A percentile compares a stretch with the other conserved stretches of the same genome.
phyloP scores from a whole-genome alignment of 768 basidiomycete genomes.

The Pulveroboletus sp. region DNA sequence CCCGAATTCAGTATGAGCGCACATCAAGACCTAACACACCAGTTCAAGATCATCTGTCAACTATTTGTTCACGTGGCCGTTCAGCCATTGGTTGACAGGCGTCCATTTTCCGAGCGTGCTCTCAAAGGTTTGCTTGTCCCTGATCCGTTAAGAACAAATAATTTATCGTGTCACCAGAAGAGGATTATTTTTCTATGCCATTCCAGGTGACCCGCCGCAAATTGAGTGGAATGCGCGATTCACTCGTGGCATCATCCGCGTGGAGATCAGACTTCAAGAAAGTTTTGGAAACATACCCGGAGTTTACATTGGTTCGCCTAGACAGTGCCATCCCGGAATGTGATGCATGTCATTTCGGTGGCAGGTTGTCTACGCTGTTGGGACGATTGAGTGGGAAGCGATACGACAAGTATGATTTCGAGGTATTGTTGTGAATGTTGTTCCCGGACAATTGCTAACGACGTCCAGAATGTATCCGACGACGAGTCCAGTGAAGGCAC shows the following conservation, averaged over 20 bases:
- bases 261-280: constrained; percentile 73
- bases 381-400: constrained; percentile 61
- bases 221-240: constrained; percentile 64
- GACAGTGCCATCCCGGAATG: constrained; percentile 61
- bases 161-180: constrained; percentile 33
- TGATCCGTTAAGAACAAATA: not conserved
- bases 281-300: constrained; percentile 61
- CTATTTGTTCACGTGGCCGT: constrained; percentile 82
- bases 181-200: constrained; percentile 74
- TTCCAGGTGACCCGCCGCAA: constrained; percentile 64
- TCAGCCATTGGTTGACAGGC: constrained; percentile 46
- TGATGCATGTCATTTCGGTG: constrained; percentile 79
- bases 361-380: constrained; percentile 58
- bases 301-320: constrained; percentile 50
- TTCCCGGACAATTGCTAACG: constrained; percentile 1
- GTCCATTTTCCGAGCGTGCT: constrained; percentile 52
- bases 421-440: constrained; percentile 36
- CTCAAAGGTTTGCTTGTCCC: constrained; percentile 38
- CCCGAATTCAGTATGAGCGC: constrained; percentile 76
- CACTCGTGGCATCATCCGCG: constrained; percentile 77
- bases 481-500: constrained; percentile 26
- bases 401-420: constrained; percentile 72
- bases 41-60: constrained; percentile 87
- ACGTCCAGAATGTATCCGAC: constrained; percentile 17
- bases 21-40: constrained; percentile 69